Evolutionary conservation across 140 eudicot species (phyloP).

Genomic region (Bidens hawaiensis): DNA sequence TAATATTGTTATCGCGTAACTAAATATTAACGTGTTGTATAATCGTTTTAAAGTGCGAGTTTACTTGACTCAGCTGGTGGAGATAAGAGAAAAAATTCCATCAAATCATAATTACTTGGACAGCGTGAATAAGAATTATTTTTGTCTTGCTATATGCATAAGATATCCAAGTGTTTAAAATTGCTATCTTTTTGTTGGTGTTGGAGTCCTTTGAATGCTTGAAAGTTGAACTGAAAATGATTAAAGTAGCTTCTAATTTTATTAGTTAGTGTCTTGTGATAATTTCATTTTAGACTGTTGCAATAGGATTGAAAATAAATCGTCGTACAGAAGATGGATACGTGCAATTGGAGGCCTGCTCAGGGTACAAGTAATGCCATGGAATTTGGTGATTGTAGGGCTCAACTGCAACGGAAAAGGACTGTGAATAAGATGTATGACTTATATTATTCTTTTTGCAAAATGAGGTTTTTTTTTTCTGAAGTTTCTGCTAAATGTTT

Average conservation of each 20-base stretch:
- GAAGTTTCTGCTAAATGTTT: neutral
- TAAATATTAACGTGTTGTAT: no score
- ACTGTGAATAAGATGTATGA: neutral
- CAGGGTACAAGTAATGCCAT: conserved; percentile 18
- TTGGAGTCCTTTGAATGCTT: neutral
- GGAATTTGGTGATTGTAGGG: conserved; percentile 1
- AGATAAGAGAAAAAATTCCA: neutral
- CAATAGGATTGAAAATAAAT: neutral
- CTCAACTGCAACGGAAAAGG: neutral
- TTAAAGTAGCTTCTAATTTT: neutral
- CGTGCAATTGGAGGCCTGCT: conserved; percentile 46
- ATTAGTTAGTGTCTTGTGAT: no score
- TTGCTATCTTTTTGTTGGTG: neutral
- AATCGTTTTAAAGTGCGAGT: no score
- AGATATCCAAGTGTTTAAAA: no score
- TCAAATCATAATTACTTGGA: neutral
- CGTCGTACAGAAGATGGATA: conserved; percentile 38
- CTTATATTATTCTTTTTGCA: neutral
- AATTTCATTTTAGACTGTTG: neutral
- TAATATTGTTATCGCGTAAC: no score
- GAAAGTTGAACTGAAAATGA: neutral
- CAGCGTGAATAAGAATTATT: neutral
- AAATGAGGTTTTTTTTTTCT: neutral
- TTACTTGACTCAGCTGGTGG: neutral
- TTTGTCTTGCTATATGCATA: no score